Evolutionary conservation across 1,284 basidiomycete genomes (phyloP), one percentile per base, ranked within the genome.

Genomic region (Golubevia pallescens): DNA sequence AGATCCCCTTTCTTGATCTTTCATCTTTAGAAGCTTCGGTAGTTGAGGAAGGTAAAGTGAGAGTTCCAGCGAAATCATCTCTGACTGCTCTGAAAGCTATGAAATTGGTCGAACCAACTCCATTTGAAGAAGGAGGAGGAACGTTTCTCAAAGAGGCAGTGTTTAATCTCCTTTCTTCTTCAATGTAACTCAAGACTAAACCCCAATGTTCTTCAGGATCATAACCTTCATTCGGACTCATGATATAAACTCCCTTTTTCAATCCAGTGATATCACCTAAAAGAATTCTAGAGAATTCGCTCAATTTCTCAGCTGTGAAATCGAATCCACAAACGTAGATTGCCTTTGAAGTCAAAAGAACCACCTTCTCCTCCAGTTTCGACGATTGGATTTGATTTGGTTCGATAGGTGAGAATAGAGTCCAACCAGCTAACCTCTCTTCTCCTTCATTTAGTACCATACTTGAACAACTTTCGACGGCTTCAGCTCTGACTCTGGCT

Each of bases 361-460:
- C 75, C 2, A 98, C 91, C 84, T 97, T 97, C 88, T 98, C 95
- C 86, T 97, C 95, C 8, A 80, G 67, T 58, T 76, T 77, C 16
- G 68, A 53, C 20, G 71, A 63, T 48, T 71, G 73, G 93, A 93
- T 77, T 90, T 92, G 61, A 77, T 93, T 93, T 55, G 93, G 81
- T 67, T 92, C 90, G 69, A 91, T 89, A 0, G 96, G 95, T 0
- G 93, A 90, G 75, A 97, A 91, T 21, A 98, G 84, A 0, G 94
- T 97, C 95, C 96, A 98, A 0, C 94, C 96, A 2, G 90, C 91
- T 2, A 95, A 80, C 51, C 93, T 86, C 3, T 89, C 87, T 81
- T 98, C 96, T 20, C 91, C 93, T 71, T 95, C 93, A 5, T 89
- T 87, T 8, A 97, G 86, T 8, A 96, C 92, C 19, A 93, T 89